Percentiles rank a stretch among this genome's conserved stretches.
phyloP scores from a whole-genome alignment of 345 rosid genomes.

The Toxicodendron radicans region DNA sequence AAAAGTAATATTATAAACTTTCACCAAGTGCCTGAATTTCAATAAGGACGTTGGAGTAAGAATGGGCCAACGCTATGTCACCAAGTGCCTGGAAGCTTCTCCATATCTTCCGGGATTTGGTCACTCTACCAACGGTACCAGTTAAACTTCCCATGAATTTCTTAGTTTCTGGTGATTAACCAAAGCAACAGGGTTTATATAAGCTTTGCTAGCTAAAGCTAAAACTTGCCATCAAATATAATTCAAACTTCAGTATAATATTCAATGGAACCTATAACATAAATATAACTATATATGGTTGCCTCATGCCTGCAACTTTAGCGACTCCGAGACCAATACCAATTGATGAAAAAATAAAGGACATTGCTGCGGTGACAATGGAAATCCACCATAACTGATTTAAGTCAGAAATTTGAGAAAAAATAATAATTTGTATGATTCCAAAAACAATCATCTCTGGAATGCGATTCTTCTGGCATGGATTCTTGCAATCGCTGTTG shows the following conservation, averaged over 20 bases:
- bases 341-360: constrained; percentile 30
- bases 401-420: constrained; percentile 78
- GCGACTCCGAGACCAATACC: too few relatives aligned
- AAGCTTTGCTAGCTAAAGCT: constrained; percentile 38
- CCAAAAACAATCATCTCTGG: constrained; percentile 68
- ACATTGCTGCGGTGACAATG: constrained; percentile 73
- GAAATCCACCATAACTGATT: constrained; percentile 89
- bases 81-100: constrained; percentile 81
- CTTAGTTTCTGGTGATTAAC: constrained; percentile 31
- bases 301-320: too few relatives aligned
- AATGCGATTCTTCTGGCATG: constrained; percentile 50
- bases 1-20: too few relatives aligned
- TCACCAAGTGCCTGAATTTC: constrained; percentile 98
- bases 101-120: constrained; percentile 25
- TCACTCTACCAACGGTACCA: constrained; percentile 38
- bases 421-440: constrained; percentile 37
- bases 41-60: constrained; percentile 70
- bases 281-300: too few relatives aligned
- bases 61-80: constrained; percentile 84
- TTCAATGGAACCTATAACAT: too few relatives aligned
- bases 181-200: neutral
- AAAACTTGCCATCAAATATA: too few relatives aligned
- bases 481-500: constrained; percentile 30
- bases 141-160: constrained; percentile 41
- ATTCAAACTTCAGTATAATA: too few relatives aligned